These are phyloP conservation scores for Retiboletus fuscus DNA, from an alignment of 1,284 basidiomycete species.

Conservation along the genomic window DNA sequence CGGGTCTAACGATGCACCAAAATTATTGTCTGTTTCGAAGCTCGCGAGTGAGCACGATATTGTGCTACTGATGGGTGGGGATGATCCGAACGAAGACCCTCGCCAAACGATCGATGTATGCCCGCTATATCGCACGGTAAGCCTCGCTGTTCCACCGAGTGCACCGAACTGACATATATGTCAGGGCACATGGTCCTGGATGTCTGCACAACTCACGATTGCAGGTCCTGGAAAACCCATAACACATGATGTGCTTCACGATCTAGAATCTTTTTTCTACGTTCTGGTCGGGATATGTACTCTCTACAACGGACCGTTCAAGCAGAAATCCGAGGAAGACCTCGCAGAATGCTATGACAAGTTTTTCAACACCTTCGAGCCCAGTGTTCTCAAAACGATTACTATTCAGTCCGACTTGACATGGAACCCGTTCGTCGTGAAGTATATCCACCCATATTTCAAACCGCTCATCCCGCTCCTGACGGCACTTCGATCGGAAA, in stretches of 20 bases:
- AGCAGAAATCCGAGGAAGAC: not conserved
- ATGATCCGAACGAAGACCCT: not conserved
- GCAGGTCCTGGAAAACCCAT: constrained; percentile 1
- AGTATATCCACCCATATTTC: no score
- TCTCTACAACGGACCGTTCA: not conserved
- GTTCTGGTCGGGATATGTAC: not conserved
- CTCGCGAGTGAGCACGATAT: not conserved
- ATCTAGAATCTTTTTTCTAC: not conserved
- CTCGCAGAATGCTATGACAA: constrained; percentile 6
- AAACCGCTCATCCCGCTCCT: no score
- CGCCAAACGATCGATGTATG: not conserved
- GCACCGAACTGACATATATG: not conserved
- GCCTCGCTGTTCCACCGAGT: not conserved
- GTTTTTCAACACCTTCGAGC: not conserved
- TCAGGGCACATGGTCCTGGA: constrained; percentile 6
- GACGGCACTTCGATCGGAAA: no score
- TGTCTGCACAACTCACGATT: not conserved
- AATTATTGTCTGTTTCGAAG: not conserved
- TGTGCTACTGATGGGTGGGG: not conserved
- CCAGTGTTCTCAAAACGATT: not conserved
- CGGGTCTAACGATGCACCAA: not conserved
- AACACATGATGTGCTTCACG: not conserved
- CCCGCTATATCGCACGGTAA: not conserved
- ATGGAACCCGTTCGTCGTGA: not conserved
- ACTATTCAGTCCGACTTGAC: not conserved